A percentile compares a stretch with the other conserved stretches of the same genome.
Evolutionary conservation across 306 rosid species (phyloP).

Genomic region (Ormosia semicastrata): DNA sequence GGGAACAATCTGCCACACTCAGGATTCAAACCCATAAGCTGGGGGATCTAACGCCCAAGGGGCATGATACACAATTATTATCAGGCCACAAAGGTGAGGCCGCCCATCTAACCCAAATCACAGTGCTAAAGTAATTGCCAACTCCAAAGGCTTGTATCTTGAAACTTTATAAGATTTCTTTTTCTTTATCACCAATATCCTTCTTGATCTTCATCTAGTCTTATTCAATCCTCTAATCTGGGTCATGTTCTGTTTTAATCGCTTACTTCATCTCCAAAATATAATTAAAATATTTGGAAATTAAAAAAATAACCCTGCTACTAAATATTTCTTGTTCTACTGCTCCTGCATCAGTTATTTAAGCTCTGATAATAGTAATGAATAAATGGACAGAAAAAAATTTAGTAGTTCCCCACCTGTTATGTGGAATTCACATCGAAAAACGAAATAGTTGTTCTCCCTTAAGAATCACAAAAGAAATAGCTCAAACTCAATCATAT

Average conservation of each 20-base stretch:
- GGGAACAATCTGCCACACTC: not conserved
- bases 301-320: not conserved
- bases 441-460: no score
- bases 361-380: not conserved
- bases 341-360: not conserved
- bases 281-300: no score
- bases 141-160: not conserved
- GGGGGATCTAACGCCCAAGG: not conserved
- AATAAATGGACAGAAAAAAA: constrained; percentile 18
- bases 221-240: not conserved
- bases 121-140: not conserved
- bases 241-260: not conserved
- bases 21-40: not conserved
- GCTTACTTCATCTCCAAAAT: no score
- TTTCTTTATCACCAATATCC: not conserved
- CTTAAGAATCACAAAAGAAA: not conserved
- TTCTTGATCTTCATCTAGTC: not conserved
- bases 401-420: no score
- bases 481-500: not conserved
- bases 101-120: not conserved
- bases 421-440: no score
- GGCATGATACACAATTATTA: not conserved
- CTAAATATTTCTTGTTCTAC: not conserved
- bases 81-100: not conserved
- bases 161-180: not conserved